Percentiles rank a stretch among this genome's conserved stretches.
Conservation (phyloP, 202 grass and related monocot genomes). For the Brachypodium distachyon region DNA sequence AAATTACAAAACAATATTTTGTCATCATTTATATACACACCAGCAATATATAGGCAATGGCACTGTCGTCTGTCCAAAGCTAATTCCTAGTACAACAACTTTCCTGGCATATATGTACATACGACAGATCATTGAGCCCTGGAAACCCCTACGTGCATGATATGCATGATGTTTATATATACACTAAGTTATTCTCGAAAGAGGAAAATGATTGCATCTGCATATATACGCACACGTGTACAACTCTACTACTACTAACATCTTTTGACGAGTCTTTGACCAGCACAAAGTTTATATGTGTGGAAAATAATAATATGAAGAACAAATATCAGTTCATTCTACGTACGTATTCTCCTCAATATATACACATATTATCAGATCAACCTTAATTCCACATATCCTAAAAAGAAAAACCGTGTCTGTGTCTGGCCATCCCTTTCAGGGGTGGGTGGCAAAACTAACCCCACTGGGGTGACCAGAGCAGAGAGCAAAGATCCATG, state of each 20-base stretch:
- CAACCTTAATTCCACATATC: not conserved
- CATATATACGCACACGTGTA: not conserved
- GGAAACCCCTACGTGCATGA: not conserved
- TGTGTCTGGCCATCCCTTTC: slow-evolving; percentile 22
- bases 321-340: no score
- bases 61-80: not conserved
- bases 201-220: not conserved
- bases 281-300: not conserved
- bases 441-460: slow-evolving; percentile 53
- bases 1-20: not conserved
- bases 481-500: no score
- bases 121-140: not conserved
- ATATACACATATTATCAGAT: no score
- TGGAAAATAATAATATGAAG: no score
- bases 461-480: slow-evolving; percentile 22
- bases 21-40: no score
- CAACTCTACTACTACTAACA: no score
- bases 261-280: not conserved
- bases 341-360: no score
- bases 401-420: no score
- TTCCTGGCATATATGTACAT: not conserved
- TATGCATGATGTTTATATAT: not conserved
- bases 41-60: not conserved
- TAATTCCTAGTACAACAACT: not conserved
- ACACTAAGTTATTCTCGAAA: slow-evolving; percentile 6